Evolutionary conservation across 352 stramenopile genomes (phyloP).

Genomic region (Phytopythium kandeliae): DNA sequence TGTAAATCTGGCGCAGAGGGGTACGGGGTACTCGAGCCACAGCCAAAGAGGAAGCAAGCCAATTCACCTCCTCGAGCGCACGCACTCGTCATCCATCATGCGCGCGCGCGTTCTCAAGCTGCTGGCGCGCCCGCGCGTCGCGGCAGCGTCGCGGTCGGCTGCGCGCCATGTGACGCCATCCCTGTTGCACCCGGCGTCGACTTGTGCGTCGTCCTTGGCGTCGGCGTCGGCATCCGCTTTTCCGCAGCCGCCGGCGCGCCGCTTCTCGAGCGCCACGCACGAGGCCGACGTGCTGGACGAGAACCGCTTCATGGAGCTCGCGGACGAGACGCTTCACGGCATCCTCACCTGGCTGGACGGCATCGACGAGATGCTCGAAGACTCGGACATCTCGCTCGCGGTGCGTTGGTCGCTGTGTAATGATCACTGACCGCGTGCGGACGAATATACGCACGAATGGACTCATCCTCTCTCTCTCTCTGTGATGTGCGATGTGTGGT

Average conservation of each 20-base stretch:
- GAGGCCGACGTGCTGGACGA: constrained; percentile 21
- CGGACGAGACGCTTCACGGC: constrained; percentile 62
- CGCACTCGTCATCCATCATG: constrained; percentile 5
- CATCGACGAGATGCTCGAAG: constrained; percentile 82
- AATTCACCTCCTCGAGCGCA: no score
- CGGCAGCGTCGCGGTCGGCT: background rate
- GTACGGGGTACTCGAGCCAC: no score
- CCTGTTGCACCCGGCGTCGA: background rate
- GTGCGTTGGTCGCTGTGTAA: constrained; percentile 20
- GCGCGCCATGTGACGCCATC: background rate
- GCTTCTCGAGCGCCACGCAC: background rate
- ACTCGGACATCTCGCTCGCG: constrained; percentile 74
- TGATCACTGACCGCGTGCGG: no score
- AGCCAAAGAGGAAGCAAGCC: background rate
- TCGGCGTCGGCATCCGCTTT: background rate
- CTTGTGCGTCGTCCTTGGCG: background rate
- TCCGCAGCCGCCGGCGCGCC: background rate
- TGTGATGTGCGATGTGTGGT: no score
- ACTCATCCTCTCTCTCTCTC: no score
- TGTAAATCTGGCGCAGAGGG: no score
- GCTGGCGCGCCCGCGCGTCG: constrained; percentile 1
- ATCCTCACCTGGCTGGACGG: constrained; percentile 79
- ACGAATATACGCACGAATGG: no score
- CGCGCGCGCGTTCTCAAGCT: constrained; percentile 3
- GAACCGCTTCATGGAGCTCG: constrained; percentile 74